Evolutionary conservation across 306 rosid genomes (phyloP).

Genomic region (Pachyrhizus erosus): DNA sequence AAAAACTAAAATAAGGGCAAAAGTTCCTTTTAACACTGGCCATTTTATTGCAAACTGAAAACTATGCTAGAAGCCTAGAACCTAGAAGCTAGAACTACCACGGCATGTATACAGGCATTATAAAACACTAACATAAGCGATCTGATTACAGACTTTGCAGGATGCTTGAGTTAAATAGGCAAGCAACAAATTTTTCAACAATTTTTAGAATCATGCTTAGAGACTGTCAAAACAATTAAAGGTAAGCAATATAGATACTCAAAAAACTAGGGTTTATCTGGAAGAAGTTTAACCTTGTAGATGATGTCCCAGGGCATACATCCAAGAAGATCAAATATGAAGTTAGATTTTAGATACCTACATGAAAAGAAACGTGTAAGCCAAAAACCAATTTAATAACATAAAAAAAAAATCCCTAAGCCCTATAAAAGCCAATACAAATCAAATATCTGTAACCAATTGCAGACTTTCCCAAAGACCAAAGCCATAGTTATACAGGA

Average conservation of each 20-base stretch:
- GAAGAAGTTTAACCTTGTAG: constrained; percentile 69
- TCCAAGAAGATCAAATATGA: constrained; percentile 77
- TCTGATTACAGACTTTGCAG: not conserved
- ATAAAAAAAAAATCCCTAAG: constrained; percentile 9
- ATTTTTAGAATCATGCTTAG: not conserved
- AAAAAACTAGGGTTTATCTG: constrained; percentile 9
- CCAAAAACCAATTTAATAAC: not conserved
- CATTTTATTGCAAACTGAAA: constrained; percentile 36
- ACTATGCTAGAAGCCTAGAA: not conserved
- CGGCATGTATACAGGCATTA: not conserved
- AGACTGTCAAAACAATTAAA: constrained; percentile 21
- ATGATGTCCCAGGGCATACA: constrained; percentile 97
- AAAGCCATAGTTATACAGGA: not conserved
- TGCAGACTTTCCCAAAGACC: not conserved
- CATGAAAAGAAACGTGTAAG: constrained; percentile 23
- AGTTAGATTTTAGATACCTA: constrained; percentile 83
- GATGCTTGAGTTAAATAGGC: not conserved
- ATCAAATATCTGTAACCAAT: not conserved
- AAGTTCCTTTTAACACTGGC: not conserved
- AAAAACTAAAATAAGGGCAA: constrained; percentile 10
- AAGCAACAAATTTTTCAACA: not conserved
- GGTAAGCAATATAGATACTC: not conserved
- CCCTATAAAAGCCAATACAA: not conserved
- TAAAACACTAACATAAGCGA: not conserved
- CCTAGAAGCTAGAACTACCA: constrained; percentile 11